phyloP scores from a whole-genome alignment of 1,139 yeast genomes.

The Pichia sp. region DNA sequence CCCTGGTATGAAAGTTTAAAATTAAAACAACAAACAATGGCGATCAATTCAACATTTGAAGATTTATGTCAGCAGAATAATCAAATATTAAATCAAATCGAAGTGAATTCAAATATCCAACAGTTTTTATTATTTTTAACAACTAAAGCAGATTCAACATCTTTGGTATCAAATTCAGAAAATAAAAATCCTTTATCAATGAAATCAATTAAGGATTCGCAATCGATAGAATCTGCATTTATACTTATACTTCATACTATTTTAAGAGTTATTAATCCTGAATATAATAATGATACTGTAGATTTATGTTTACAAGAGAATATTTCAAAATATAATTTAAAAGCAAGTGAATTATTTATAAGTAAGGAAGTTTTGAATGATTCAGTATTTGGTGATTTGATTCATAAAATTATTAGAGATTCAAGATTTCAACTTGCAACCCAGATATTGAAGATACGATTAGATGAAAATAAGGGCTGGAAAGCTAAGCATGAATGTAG shows the following conservation, averaged over 20 bases:
- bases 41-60: constrained; percentile 6
- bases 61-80: neutral
- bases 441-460: constrained; percentile 20
- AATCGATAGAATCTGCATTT: constrained; percentile 23
- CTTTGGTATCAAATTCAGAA: neutral
- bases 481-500: constrained; percentile 13
- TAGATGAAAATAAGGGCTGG: constrained; percentile 21
- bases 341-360: constrained; percentile 10
- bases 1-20: constrained; percentile 9
- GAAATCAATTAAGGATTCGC: constrained; percentile 2
- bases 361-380: constrained; percentile 9
- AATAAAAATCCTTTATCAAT: neutral
- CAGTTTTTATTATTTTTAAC: constrained; percentile 11
- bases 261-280: constrained; percentile 44
- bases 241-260: constrained; percentile 38
- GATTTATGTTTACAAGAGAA: constrained; percentile 4
- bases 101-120: constrained; percentile 11
- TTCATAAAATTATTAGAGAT: constrained; percentile 6
- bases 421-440: constrained; percentile 14
- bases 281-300: constrained; percentile 28
- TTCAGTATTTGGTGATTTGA: constrained; percentile 10
- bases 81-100: constrained; percentile 1
- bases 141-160: neutral
- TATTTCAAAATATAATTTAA: constrained; percentile 5
- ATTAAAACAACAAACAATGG: constrained; percentile 8